Base-by-base conservation (phyloP, 495 filamentous ascomycete genomes). In the Neurospora discreta region DNA sequence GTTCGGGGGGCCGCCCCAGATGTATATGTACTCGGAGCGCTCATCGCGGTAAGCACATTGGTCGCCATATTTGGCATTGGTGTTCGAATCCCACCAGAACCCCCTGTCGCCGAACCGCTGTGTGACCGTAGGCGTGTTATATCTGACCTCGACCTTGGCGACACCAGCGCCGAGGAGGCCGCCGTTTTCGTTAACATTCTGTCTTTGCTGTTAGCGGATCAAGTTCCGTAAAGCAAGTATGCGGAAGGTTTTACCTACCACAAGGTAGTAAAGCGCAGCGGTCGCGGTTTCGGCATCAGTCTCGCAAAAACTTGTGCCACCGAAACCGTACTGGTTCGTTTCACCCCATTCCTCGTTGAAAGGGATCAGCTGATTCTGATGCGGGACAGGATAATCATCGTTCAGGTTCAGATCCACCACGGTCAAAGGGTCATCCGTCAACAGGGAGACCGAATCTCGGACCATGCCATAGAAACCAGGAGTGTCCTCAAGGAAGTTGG, bases 381-480 rank as follows among this genome's bases (percentile, higher is more conserved):
- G 80, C 18, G 71, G 71, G 16, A 80, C 78, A 1, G 78, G 78
- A 20, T 5, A 39, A 43, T 82, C 80, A 1, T 72, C 40, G 67
- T 79, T 82, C 23, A 81, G 71, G 36, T 79, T 68, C 11, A 79
- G 38, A 38, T 80, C 77, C 1, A 77, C 68, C 6, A 81, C 77
- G 15, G 69, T 73, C 9, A 82, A 72, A 3, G 79, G 78, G 39
- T 82, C 75, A 13, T 76, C 74, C 1, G 79, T 79, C 46, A 79
- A 71, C 16, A 71, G 38, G 16, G 80, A 77, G 11, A 82, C 41
- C 0, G 80, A 70, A 39, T 81, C 77, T 7, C 81, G 76, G 2
- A 81, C 81, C 77, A 82, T 79, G 69, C 81, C 81, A 60, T 82
- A 75, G 41, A 83, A 81, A 0, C 76, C 77, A 1, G 75, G 68